Base-by-base conservation (phyloP, 2,329 filamentous ascomycete species). In the Bipolaris bicolor region DNA sequence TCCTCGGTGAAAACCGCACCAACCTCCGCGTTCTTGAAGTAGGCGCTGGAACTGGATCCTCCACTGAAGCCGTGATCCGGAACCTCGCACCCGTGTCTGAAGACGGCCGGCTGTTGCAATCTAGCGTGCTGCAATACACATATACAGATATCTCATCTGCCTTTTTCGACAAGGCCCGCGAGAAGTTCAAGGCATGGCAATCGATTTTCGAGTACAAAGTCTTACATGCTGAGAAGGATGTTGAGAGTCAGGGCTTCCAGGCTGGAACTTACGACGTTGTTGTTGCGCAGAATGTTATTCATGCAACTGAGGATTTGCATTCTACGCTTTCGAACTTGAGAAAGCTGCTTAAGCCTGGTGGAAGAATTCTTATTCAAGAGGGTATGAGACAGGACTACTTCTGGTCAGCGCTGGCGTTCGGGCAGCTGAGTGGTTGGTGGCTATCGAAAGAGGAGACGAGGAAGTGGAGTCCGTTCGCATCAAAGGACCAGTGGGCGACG, bases 141-240 rank as follows among this genome's bases (percentile, higher is more conserved):
- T 62, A 48, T 34, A 62, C 59, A 0, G 62, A 64, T 24, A 57
- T 64, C 1, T 55, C 51, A 0, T 45, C 55, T 7, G 29, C 31
- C 0, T 64, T 64, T 31, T 50, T 64, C 22, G 54, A 56, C 2
- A 40, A 52, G 15, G 62, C 60, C 1, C 46, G 34, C 9, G 40
- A 49, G 0, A 31, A 29, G 3, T 60, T 49, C 36, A 41, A 40
- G 72, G 7, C 13, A 1, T 47, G 43, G 36, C 24, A 37, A 7
- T 41, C 34, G 5, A 22, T 56, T 61, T 26, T 70, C 59, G 41
- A 68, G 58, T n/a, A 65, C 61, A 9, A 49, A 10, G 47, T 41
- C 9, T 60, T 68, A 37, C 64, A 66, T 43, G 63, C 63, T 1
- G 66, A 68, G 37, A 67, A 65, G 62, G 26, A 29, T 9, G 24